Percentiles rank a stretch among this genome's conserved stretches.
Evolutionary conservation across 257 asterid genomes (phyloP).

Genomic region (Solanum infundibuliforme): DNA sequence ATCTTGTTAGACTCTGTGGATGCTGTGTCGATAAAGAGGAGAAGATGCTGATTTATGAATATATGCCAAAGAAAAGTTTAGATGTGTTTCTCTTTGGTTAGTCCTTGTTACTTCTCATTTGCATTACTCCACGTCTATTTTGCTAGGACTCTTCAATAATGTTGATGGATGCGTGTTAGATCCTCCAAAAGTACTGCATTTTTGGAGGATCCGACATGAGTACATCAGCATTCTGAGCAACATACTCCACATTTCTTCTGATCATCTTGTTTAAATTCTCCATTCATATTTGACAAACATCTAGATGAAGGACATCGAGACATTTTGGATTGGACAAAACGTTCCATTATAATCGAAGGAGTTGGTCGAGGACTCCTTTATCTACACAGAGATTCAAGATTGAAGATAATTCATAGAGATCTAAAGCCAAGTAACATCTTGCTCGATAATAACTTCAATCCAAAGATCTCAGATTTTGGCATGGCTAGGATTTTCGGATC

Average conservation of each 20-base stretch:
- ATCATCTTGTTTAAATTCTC: not conserved
- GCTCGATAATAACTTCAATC: slow-evolving; percentile 43
- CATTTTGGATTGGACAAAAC: slow-evolving; percentile 12
- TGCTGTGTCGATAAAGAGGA: no score
- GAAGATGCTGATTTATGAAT: no score
- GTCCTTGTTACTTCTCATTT: no score
- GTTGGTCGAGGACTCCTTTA: slow-evolving; percentile 53
- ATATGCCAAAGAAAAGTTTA: no score
- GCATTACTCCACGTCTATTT: no score
- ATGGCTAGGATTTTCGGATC: slow-evolving; percentile 49
- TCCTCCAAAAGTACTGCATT: no score
- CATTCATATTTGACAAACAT: slow-evolving; percentile 3
- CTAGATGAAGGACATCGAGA: not conserved
- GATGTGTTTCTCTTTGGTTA: no score
- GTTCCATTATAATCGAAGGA: slow-evolving; percentile 25
- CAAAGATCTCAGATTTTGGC: slow-evolving; percentile 65
- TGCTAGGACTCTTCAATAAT: no score
- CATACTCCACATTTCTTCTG: no score
- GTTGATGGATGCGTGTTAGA: no score
- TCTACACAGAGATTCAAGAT: slow-evolving; percentile 53
- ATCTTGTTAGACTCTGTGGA: slow-evolving; percentile 30
- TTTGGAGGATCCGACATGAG: no score
- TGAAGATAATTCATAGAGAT: slow-evolving; percentile 52
- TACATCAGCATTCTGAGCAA: no score
- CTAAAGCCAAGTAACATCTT: slow-evolving; percentile 36